Evolutionary conservation across 179 eudicot species (phyloP), one percentile per base, ranked within the genome.

Genomic region (Actinidia chinensis): DNA sequence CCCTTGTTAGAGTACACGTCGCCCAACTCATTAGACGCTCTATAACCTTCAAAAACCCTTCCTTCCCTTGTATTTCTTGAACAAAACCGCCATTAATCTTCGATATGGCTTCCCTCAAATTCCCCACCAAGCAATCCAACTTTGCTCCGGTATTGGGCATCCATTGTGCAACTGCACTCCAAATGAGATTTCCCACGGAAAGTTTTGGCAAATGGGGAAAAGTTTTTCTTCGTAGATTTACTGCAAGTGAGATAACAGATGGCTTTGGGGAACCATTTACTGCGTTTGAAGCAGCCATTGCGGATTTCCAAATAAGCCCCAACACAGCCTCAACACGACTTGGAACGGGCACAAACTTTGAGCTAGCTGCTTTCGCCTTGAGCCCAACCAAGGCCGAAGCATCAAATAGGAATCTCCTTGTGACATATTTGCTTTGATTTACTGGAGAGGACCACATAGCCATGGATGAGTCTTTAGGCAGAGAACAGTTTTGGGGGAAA

Each of bases 261-360:
- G 23, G n/a, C 44, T 22, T 76, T 46, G 22, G 58, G 58, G 48
- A 68, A 67, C 78, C 70, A 1, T 25, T 15, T 46, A 17, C 44
- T 64, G 46, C 22, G n/a, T 47, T 64, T 2, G 73, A 81, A 55
- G 84, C 84, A 11, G 78, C 73, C 67, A 65, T 63, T 8, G 84
- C 80, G n/a, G 74, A 77, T 74, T 81, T 81, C 84, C 84, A 81
- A 17, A 77, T 46, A 11, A 81, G 68, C 10, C 80, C 78, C 15
- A 68, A 50, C 11, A 81, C 69, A 5, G 73, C 73, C 74, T 77
- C 74, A 5, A 73, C 72, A 0, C 80, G 28, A 10, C 75, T 64
- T 13, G 78, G 78, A 22, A n/a, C n/a, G n/a, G n/a, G n/a, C n/a
- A 63, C 48, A 48, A 76, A 14, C 4, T 42, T 4, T 3, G 79